Evolutionary conservation across 345 rosid genomes (phyloP).

Genomic region (Viola odorata): DNA sequence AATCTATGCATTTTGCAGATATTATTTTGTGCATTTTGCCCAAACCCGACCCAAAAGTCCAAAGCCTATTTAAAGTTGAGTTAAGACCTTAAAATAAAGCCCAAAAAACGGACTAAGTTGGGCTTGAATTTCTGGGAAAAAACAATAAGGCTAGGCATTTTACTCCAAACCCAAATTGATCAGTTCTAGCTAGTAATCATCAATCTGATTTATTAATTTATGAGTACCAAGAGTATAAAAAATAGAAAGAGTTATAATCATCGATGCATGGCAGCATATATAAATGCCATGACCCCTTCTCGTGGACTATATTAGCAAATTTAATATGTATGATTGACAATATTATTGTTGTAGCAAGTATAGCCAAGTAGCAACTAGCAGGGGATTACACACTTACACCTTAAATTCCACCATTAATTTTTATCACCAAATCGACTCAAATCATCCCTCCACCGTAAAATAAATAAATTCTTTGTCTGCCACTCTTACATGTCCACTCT

Average conservation of each 20-base stretch:
- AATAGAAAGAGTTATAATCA: conserved; percentile 18
- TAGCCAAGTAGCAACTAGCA: background rate
- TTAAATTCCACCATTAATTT: background rate
- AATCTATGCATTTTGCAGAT: no score
- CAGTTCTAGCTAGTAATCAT: no score
- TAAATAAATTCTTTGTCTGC: conserved; percentile 17
- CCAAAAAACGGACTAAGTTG: background rate
- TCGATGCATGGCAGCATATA: conserved; percentile 24
- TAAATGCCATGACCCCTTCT: conserved; percentile 1
- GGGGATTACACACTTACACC: background rate
- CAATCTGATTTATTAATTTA: background rate
- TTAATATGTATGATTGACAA: background rate
- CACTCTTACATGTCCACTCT: background rate
- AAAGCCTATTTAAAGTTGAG: background rate
- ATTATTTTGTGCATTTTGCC: no score
- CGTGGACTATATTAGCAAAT: background rate
- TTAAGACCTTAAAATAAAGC: background rate
- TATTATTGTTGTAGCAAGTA: no score
- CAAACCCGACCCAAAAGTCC: no score
- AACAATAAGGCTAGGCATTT: background rate
- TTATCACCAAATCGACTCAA: background rate
- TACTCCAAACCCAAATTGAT: background rate
- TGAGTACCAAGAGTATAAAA: background rate
- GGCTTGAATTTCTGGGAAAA: background rate
- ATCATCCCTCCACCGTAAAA: conserved; percentile 2